These are phyloP conservation scores for Xylaria sp. DNA, from an alignment of 495 filamentous ascomycete species.

Conservation along the genomic window DNA sequence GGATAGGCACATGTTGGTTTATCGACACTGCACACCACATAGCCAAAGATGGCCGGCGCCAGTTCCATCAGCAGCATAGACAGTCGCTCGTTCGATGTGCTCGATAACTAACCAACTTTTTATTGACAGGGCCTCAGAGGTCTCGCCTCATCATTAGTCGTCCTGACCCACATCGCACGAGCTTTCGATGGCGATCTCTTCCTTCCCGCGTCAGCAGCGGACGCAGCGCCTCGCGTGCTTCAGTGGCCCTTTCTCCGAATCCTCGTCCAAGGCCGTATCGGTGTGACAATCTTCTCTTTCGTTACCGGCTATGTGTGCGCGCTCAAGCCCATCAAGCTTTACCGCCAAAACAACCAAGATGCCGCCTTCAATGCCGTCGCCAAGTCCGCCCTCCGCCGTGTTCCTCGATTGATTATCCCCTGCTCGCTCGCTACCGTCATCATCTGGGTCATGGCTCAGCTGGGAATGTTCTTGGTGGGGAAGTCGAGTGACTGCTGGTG, in stretches of 20 bases:
- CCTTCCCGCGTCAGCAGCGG: constrained; percentile 56
- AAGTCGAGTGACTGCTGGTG: constrained; percentile 65
- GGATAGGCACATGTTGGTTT: not conserved
- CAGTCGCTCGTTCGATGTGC: not conserved
- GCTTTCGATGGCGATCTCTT: constrained; percentile 67
- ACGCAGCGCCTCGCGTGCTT: constrained; percentile 56
- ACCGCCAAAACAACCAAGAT: constrained; percentile 60
- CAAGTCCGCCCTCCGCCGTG: constrained; percentile 69
- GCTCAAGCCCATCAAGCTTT: constrained; percentile 67
- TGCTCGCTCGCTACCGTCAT: constrained; percentile 64
- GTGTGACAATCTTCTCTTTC: constrained; percentile 71
- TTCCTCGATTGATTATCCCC: constrained; percentile 67
- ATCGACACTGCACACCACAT: not conserved
- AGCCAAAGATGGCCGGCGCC: not conserved
- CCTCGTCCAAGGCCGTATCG: constrained; percentile 67
- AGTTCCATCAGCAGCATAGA: not conserved
- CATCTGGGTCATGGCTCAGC: constrained; percentile 63
- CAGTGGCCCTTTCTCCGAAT: constrained; percentile 68
- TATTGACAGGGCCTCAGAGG: constrained; percentile 65
- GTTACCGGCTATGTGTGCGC: constrained; percentile 74
- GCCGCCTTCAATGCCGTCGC: constrained; percentile 61
- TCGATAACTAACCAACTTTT: constrained; percentile 1
- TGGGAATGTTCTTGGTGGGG: constrained; percentile 64
- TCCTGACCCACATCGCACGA: constrained; percentile 68
- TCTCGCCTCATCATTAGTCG: constrained; percentile 68